Base-by-base conservation (phyloP, 2,329 filamentous ascomycete species). In the Hypoxylon sp. region DNA sequence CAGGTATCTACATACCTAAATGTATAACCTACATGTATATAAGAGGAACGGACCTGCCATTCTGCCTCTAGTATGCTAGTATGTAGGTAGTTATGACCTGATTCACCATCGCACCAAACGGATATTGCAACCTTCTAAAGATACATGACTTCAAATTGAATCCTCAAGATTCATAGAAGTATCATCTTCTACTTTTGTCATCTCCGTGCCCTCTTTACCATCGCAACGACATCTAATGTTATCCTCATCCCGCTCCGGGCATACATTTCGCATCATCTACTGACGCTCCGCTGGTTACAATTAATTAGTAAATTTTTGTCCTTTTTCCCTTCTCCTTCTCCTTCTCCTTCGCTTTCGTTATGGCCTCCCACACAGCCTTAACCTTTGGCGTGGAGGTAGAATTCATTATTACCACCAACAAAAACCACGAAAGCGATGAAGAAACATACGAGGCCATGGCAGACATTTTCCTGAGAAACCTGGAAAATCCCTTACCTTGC, bases 331-430 rank as follows among this genome's bases (percentile, higher is more conserved):
- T 23, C 6, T 30, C 6, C 6, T 30, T 30, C 9, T 30, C 2
- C 6, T 7, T 6, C 6, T 6, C 6, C 28, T 41, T 56, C 51
- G n/a, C 28, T 50, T 56, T 48, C 41, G 5, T 34, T 23, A 62
- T 62, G 50, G 34, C 50, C 4, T 41, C 60, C 21, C 5, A 56
- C 2, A 9, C 32, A 2, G 19, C 30, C 5, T 50, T 62, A 34
- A 62, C 60, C 25, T 62, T 62, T 14, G 60, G 60, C 5, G 60
- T 56, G 23, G 60, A 62, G 43, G 30, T 56, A 9, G 51, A 62
- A 11, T 62, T 62, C 17, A 5, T 50, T 17, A 7, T 53, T n/a
- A 36, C 48, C 13, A 53, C 19, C 13, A 32, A 32, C 23, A 34
- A 36, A 14, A 14, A 46, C 34, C 38, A 52, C 17, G 25, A 25